Base-by-base conservation (phyloP, 768 basidiomycete species). In the Mycena alexandri region DNA sequence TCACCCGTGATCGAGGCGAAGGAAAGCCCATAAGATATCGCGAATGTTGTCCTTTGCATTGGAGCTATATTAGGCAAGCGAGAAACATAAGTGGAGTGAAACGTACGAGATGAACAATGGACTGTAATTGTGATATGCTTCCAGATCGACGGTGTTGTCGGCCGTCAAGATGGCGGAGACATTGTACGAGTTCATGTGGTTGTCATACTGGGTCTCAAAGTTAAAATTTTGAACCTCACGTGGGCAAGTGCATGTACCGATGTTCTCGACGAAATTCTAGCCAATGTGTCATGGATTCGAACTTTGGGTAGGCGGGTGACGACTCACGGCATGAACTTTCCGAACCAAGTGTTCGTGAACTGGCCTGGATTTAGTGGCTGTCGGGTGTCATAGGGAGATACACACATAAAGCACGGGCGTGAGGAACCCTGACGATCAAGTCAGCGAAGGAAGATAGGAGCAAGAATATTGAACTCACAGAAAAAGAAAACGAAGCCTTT, bases 1-100 rank as follows among this genome's bases (percentile, higher is more conserved):
- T 41, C 48, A 65, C 65, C 65, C 0, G 93, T 92, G 76, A 95
- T 90, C 34, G 89, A 85, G 2, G 93, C 93, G 70, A 95, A 95
- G n/a, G 90, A 91, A 11, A 95, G 81, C 80, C 44, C 55, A 42
- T 56, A 67, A 21, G 68, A 61, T 19, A 72, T 50, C 12, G 67
- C 65, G 43, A 19, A 70, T 73, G 76, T 75, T 72, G 56, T 87
- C 10, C 65, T 67, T 24, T 5, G 5, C 24, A 44, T 29, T 2
- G 21, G n/a, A 21, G n/a, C 4, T 17, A n/a, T 34, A 14, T 63
- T 13, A 56, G 22, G 29, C 38, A 33, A 25, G 1, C 25, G 19
- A 2, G 52, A 17, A n/a, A 3, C 41, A 9, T 16, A 29, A 6
- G 29, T 13, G 22, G 54, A 43, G 12, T 2, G 6, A 2, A 34